Evolutionary conservation across 768 basidiomycete species (phyloP), one percentile per base, ranked within the genome.

Genomic region (Russula vinacea): DNA sequence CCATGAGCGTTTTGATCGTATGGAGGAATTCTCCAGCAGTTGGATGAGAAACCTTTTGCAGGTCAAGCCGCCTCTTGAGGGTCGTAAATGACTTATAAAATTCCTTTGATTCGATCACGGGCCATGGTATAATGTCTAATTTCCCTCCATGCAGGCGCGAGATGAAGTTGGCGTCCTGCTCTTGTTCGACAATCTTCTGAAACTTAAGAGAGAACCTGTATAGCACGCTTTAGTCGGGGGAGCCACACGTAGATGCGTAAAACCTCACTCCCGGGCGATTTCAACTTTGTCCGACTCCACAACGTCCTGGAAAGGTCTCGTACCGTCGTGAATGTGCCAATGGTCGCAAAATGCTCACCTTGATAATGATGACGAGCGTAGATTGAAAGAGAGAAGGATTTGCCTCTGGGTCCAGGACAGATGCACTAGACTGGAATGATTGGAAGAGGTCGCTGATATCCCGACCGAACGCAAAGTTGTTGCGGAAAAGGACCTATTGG

Each of bases 111-210:
- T 84, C 82, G 35, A 87, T 86, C 47, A 87, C 83, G 0, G 84
- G 84, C 85, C 85, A 87, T 6, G 85, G 85, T n/a, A 86, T 78
- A 9, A 87, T 86, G 49, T 77, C 77, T 10, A 87, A 68, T 56
- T 77, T 76, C 1, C 85, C 85, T 0, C 77, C 77, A 61, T 87
- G 86, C 1, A 87, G 76, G 1, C 78, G 79, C 22, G 83, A 81
- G 57, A 87, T 85, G 67, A 87, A 87, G 66, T 87, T 87, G 0
- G 80, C 74, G 40, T 78, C 83, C 70, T 84, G 84, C 60, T 87
- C 84, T 10, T 83, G 78, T 55, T 82, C 77, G 11, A 87, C 84
- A n/a, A 87, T 86, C 71, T 80, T 78, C 73, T 84, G 75, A 68
- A 86, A 83, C 65, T 86, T 85, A 3, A 79, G 74, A 0, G 75